Evolutionary conservation across 192 early-diverging fungal genomes (phyloP).

Genomic region (Coemansia sp.): DNA sequence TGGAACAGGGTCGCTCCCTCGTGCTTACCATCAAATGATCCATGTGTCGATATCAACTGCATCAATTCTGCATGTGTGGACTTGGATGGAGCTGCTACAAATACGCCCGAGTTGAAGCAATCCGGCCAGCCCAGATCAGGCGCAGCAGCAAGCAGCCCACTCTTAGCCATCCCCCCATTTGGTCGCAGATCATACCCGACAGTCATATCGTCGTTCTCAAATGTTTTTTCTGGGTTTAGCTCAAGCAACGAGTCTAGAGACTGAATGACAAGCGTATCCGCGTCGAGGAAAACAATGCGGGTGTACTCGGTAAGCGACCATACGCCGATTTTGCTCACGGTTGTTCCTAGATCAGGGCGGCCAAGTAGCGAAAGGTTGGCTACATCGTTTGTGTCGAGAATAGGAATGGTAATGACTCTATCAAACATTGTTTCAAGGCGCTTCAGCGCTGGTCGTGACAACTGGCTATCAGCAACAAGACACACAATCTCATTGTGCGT

Average conservation of each 20-base stretch:
- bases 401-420: constrained; percentile 65
- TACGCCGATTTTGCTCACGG: constrained; percentile 85
- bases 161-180: constrained; percentile 52
- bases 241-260: constrained; percentile 83
- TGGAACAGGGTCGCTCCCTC: no score
- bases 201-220: constrained; percentile 12
- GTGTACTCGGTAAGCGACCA: constrained; percentile 73
- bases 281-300: constrained; percentile 81
- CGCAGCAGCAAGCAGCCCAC: constrained; percentile 73
- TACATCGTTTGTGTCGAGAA: constrained; percentile 60
- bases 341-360: constrained; percentile 83
- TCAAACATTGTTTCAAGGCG: constrained; percentile 61
- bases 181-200: constrained; percentile 24
- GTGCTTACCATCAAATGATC: constrained; percentile 78
- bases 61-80: constrained; percentile 48
- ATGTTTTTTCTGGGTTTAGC: constrained; percentile 13
- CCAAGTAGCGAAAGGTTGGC: constrained; percentile 64
- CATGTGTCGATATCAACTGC: constrained; percentile 40
- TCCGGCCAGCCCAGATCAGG: constrained; percentile 97
- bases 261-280: constrained; percentile 75
- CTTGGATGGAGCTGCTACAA: constrained; percentile 54
- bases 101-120: constrained; percentile 95
- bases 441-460: constrained; percentile 61
- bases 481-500: constrained; percentile 65
- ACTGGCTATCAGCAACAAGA: constrained; percentile 55